Evolutionary conservation across 139 green algal genomes (phyloP).

Genomic region (Monoraphidium neglectum): DNA sequence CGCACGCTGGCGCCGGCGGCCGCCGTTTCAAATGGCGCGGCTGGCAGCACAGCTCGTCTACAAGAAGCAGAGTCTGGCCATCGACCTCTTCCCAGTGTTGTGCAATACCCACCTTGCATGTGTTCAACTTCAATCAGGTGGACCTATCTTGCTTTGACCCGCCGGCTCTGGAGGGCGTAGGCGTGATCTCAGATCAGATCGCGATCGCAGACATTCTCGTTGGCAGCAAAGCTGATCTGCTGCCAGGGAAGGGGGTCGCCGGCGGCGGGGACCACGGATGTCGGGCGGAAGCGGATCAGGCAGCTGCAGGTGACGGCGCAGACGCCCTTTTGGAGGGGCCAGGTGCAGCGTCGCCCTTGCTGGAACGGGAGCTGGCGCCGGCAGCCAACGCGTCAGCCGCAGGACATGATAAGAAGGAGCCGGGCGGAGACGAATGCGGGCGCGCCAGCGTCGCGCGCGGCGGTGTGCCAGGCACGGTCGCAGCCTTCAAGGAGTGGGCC

Average conservation of each 20-base stretch:
- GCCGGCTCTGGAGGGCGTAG: constrained; percentile 2
- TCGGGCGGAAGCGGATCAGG: neutral
- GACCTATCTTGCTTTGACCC: constrained; percentile 16
- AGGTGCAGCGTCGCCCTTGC: no score
- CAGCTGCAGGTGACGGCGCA: neutral
- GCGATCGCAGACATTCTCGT: constrained; percentile 58
- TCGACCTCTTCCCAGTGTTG: no score
- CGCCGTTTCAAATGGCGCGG: no score
- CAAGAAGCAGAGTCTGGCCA: no score
- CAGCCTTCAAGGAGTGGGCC: constrained; percentile 37
- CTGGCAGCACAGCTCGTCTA: no score
- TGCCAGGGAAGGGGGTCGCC: no score
- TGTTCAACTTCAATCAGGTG: no score
- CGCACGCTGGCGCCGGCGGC: neutral
- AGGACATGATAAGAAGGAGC: no score
- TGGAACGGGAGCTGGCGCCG: no score
- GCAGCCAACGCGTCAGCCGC: no score
- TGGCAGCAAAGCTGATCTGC: constrained; percentile 56
- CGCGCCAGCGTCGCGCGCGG: neutral
- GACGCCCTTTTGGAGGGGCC: no score
- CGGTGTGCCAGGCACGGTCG: neutral
- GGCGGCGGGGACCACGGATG: neutral
- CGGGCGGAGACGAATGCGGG: neutral
- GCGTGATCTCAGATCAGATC: constrained; percentile 39
- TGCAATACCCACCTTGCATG: no score